These are phyloP conservation scores for Drechslera avenae DNA, from an alignment of 2,329 filamentous ascomycete genomes.

Conservation along the genomic window DNA sequence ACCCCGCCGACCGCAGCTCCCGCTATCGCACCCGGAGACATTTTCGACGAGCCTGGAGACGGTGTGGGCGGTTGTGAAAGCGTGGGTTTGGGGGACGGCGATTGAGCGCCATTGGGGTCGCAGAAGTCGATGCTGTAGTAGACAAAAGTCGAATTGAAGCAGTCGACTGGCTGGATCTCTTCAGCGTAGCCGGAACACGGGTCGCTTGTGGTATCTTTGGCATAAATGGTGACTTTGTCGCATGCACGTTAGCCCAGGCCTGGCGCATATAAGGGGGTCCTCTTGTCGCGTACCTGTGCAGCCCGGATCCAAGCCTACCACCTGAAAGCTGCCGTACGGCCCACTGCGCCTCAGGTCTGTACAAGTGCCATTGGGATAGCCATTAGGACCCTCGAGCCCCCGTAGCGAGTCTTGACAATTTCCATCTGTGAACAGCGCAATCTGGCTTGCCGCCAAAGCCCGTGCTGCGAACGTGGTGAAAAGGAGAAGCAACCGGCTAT, in stretches of 20 bases:
- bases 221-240: constrained; percentile 8
- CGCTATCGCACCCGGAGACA: constrained; percentile 7
- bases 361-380: constrained; percentile 24
- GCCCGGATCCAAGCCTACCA: constrained; percentile 31
- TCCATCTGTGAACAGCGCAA: constrained; percentile 17
- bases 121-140: constrained; percentile 15
- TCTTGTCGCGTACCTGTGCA: constrained; percentile 27
- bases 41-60: constrained; percentile 1
- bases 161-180: constrained; percentile 9
- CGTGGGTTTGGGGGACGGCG: neutral
- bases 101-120: neutral
- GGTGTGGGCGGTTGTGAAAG: neutral
- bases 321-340: constrained; percentile 27
- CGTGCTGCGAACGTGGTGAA: neutral
- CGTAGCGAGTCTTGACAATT: constrained; percentile 16
- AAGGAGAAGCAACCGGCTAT: neutral
- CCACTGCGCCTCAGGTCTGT: constrained; percentile 20
- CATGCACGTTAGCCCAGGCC: neutral
- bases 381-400: constrained; percentile 20
- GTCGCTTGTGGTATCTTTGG: constrained; percentile 7
- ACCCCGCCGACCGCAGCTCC: constrained; percentile 7
- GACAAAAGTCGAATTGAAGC: constrained; percentile 11
- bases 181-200: constrained; percentile 9
- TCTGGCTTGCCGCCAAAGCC: constrained; percentile 5
- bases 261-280: neutral